Conservation (phyloP, 1,139 yeast genomes). For the Suhomyces yuchorum region DNA sequence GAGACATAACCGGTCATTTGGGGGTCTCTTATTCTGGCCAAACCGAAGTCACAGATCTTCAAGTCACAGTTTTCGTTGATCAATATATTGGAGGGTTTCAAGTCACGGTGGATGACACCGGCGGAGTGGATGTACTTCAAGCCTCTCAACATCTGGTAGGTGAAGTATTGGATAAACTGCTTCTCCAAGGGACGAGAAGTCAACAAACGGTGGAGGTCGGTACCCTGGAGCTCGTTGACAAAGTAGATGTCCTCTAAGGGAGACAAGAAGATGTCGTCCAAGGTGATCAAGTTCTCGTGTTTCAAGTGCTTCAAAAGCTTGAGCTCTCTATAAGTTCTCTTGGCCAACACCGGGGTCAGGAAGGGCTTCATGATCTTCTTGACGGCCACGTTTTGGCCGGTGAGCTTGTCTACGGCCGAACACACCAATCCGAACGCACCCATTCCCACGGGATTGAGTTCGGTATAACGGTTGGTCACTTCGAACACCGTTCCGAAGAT, state of each 20-base stretch:
- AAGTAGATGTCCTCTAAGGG: slow-evolving; percentile 96
- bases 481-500: slow-evolving; percentile 91
- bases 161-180: slow-evolving; percentile 93
- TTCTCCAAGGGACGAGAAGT: slow-evolving; percentile 93
- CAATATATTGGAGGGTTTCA: slow-evolving; percentile 31
- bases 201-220: slow-evolving; percentile 87
- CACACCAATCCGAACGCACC: slow-evolving; percentile 98
- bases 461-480: slow-evolving; percentile 87
- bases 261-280: slow-evolving; percentile 91
- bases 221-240: slow-evolving; percentile 95
- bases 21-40: slow-evolving; percentile 96
- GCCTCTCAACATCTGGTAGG: slow-evolving; percentile 41
- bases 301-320: slow-evolving; percentile 89
- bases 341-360: slow-evolving; percentile 90
- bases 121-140: slow-evolving; percentile 33
- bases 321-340: slow-evolving; percentile 93
- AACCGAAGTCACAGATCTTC: slow-evolving; percentile 44
- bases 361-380: slow-evolving; percentile 98
- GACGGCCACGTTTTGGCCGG: slow-evolving; percentile 93
- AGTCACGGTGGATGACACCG: slow-evolving; percentile 34
- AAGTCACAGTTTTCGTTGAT: slow-evolving; percentile 34
- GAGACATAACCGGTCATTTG: slow-evolving; percentile 99
- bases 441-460: slow-evolving; percentile 97
- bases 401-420: slow-evolving; percentile 89
- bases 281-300: slow-evolving; percentile 90